These are phyloP conservation scores for Pseudevernia furfuracea DNA, from an alignment of 495 filamentous ascomycete genomes.

Conservation along the genomic window DNA sequence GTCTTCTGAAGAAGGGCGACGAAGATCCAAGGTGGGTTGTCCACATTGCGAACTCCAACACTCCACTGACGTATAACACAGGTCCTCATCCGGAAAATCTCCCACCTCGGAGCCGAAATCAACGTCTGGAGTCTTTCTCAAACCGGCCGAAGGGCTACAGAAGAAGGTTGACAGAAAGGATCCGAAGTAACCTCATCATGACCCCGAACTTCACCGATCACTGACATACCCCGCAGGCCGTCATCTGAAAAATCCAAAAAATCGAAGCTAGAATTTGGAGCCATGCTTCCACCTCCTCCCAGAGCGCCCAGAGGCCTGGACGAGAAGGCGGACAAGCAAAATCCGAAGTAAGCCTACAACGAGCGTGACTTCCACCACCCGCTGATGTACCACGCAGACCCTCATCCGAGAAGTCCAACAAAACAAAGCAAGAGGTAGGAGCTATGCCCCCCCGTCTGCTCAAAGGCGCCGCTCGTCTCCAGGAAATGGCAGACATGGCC, in stretches of 20 bases:
- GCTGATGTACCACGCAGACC: background rate
- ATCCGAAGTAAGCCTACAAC: background rate
- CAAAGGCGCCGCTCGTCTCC: conserved; percentile 7
- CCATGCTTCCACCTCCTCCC: background rate
- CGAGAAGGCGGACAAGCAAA: background rate
- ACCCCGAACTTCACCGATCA: background rate
- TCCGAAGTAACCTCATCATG: background rate
- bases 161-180: background rate
- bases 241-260: background rate
- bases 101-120: background rate
- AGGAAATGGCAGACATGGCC: conserved; percentile 14
- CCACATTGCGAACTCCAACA: background rate
- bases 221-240: background rate
- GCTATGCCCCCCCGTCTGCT: background rate
- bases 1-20: background rate
- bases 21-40: background rate
- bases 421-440: background rate
- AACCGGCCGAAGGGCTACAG: background rate
- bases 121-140: background rate
- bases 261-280: background rate
- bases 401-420: background rate
- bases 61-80: background rate
- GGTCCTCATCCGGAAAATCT: background rate
- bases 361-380: background rate
- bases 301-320: background rate